A percentile compares a stretch with the other conserved stretches of the same genome.
Conservation (phyloP, 2,329 filamentous ascomycete species). For the Chlorencoelia australis region DNA sequence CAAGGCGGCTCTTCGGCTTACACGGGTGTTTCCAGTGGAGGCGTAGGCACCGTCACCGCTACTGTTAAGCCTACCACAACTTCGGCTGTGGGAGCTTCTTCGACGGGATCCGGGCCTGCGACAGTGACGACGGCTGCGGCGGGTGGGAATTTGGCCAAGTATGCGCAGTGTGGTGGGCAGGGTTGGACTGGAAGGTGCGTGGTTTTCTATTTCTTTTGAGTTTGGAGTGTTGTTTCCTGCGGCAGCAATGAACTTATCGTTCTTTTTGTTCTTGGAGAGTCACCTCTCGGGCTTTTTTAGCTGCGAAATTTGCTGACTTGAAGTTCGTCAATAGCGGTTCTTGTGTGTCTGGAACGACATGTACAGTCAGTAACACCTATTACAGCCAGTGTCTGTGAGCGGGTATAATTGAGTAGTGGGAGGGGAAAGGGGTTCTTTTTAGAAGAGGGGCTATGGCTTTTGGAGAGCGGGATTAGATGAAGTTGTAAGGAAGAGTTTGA, state of each 20-base stretch:
- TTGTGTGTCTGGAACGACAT: constrained; percentile 13
- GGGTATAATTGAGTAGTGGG: not conserved
- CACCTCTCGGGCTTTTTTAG: no score
- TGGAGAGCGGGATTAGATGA: no score
- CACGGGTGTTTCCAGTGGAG: not conserved
- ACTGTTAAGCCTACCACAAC: not conserved
- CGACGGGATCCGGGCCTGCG: not conserved
- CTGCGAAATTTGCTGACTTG: no score
- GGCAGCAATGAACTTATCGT: no score
- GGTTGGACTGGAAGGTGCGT: constrained; percentile 12
- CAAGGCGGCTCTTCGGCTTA: constrained; percentile 4
- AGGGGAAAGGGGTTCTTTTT: not conserved
- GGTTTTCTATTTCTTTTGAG: no score
- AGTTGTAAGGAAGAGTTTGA: no score
- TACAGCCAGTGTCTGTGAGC: constrained; percentile 17
- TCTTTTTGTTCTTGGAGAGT: no score
- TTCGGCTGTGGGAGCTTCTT: not conserved
- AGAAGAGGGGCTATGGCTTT: no score
- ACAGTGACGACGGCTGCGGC: not conserved
- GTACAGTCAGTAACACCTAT: constrained; percentile 13
- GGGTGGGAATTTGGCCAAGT: constrained; percentile 6
- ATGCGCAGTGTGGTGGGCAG: constrained; percentile 19
- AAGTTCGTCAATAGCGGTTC: no score
- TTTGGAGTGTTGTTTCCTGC: no score
- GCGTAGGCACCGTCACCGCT: not conserved